Percentiles rank a stretch among this genome's conserved stretches.
Conservation (phyloP, 2,329 filamentous ascomycete species). For the Fusarium sambucinum region DNA sequence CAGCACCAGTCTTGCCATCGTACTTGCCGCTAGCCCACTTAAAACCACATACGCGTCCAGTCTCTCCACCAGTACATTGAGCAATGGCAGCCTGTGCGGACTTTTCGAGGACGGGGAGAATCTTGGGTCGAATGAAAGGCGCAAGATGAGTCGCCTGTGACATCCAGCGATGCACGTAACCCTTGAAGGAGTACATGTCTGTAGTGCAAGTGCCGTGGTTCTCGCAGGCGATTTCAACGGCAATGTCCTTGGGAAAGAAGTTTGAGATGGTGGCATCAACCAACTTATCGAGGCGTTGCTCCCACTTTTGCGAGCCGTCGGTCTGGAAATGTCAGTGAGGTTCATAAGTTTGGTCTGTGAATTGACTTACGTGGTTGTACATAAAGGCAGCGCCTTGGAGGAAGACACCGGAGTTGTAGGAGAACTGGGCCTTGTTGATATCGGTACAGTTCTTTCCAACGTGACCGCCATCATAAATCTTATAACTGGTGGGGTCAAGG, state of each 20-base stretch:
- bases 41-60: constrained; percentile 65
- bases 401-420: constrained; percentile 70
- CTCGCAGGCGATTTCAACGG: constrained; percentile 73
- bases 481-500: constrained; percentile 69
- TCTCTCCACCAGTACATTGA: constrained; percentile 65
- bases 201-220: constrained; percentile 65
- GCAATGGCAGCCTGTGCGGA: constrained; percentile 66
- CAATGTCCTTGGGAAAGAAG: constrained; percentile 68
- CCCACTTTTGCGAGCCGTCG: constrained; percentile 64
- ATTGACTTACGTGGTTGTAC: constrained; percentile 67
- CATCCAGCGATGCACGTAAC: constrained; percentile 69
- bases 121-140: constrained; percentile 63
- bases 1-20: constrained; percentile 68
- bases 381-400: constrained; percentile 71
- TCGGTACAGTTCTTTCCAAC: constrained; percentile 65
- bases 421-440: constrained; percentile 69
- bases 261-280: constrained; percentile 54
- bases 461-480: constrained; percentile 70
- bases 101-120: constrained; percentile 64
- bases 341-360: neutral
- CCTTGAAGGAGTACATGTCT: constrained; percentile 75
- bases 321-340: constrained; percentile 53
- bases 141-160: constrained; percentile 65
- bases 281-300: constrained; percentile 58
- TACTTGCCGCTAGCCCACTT: constrained; percentile 64